Base-by-base conservation (phyloP, 805 yeast species). In the Sugiyamaella floridensis region DNA sequence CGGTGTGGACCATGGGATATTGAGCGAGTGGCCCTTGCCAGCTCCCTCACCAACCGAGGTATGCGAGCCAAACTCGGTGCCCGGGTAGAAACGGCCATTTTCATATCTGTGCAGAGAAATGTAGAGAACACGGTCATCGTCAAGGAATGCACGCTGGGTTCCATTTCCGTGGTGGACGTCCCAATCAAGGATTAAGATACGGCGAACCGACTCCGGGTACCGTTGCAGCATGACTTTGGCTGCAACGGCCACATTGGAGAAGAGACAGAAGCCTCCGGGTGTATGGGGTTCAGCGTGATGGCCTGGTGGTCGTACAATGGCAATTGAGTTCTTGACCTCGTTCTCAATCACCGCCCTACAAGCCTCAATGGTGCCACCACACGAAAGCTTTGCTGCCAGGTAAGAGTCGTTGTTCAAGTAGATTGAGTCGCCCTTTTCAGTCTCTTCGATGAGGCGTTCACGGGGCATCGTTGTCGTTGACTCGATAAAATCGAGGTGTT, bases 111-210 rank as follows among this genome's bases (percentile, higher is more conserved):
- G 99, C 29, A 92, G 70, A 0, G 98, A 90, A 45, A 93, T 81
- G 68, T 93, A 93, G 37, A 93, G 75, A 8, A 93, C 97, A 51
- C 95, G 74, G 26, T 95, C 95, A 65, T 93, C 97, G 58, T 87
- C 79, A 59, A 80, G 80, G 61, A 93, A 93, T 1, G 95, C 89
- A 66, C 86, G 85, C 68, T 93, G 99, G 1, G 99, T 93, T 41
- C 99, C 99, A 68, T 93, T 93, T 22, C 99, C 99, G 68, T 93
- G 99, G 69, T 93, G 99, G 47, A 93, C 89, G 69, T 93, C 99
- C 99, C 99, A 93, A 68, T 93, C 99, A 19, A 90, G 64, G 54
- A 93, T 83, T 53, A 89, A 80, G 41, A 93, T 87, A 60, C 79
- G 79, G 57, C 95, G 76, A 6, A 92, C 95, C 22, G 88, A 79